Conservation (phyloP, 148 eudicot species). For the Arbutus unedo region DNA sequence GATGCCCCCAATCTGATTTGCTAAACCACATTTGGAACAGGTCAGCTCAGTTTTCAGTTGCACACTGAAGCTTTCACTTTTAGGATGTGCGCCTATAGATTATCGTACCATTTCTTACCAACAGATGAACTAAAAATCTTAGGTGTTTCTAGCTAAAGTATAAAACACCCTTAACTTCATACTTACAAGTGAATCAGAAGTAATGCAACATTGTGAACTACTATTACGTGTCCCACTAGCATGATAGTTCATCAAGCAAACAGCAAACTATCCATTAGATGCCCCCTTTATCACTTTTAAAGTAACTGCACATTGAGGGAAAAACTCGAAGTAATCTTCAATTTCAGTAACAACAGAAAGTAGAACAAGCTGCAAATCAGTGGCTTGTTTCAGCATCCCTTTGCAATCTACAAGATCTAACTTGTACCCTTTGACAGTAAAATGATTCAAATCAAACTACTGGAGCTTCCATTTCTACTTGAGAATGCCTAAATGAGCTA, state of each 20-base stretch:
- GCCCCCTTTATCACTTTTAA: neutral
- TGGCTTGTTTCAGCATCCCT: neutral
- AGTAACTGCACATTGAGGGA: neutral
- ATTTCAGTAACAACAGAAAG: neutral
- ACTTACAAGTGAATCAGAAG: too few species aligned
- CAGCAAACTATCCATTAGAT: too few species aligned
- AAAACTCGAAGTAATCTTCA: neutral
- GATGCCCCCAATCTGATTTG: neutral
- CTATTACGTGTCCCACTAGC: neutral
- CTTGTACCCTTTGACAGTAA: neutral
- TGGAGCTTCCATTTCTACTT: neutral
- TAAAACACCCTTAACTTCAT: too few species aligned
- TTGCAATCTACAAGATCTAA: slow-evolving; percentile 14
- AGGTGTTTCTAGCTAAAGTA: too few species aligned
- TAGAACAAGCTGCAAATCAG: neutral
- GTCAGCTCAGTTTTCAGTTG: neutral
- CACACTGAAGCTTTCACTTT: neutral
- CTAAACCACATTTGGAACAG: neutral
- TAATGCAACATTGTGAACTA: too few species aligned
- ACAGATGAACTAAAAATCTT: too few species aligned
- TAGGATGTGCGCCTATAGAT: neutral
- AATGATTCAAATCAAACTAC: neutral
- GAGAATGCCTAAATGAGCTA: neutral
- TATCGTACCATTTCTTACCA: too few species aligned
- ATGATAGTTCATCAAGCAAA: neutral